Conservation (phyloP, 371 early-diverging fungal species). For the Mucor mucedo region DNA sequence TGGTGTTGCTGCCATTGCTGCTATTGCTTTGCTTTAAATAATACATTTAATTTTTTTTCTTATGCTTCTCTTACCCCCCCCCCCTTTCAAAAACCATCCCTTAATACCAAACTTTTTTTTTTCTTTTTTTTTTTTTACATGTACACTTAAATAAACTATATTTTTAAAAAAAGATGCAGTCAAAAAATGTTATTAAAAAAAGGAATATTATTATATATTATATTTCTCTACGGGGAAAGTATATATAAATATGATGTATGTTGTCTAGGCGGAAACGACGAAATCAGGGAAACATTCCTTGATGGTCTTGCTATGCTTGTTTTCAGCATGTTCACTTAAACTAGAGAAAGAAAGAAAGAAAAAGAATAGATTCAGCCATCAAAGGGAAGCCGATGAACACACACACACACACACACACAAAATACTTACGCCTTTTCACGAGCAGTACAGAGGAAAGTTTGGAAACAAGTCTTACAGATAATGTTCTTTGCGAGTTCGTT, state of each 20-base stretch:
- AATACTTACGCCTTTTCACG: constrained; percentile 71
- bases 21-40: constrained; percentile 23
- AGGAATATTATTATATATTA: too few relatives aligned
- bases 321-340: constrained; percentile 74
- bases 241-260: too few relatives aligned
- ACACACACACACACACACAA: background rate
- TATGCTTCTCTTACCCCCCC: background rate
- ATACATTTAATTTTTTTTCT: background rate
- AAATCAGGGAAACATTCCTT: constrained; percentile 83
- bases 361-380: background rate
- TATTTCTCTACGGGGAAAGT: too few relatives aligned
- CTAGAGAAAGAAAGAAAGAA: constrained; percentile 28
- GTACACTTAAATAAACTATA: too few relatives aligned
- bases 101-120: too few relatives aligned
- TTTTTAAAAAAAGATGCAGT: too few relatives aligned
- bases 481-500: constrained; percentile 84
- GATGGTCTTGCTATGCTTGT: constrained; percentile 82
- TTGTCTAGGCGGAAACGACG: background rate
- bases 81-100: background rate
- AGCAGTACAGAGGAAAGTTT: constrained; percentile 85
- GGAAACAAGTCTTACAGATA: constrained; percentile 77
- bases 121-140: background rate
- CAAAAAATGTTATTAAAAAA: background rate
- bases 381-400: too few relatives aligned
- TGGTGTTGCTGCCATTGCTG: constrained; percentile 5